Conservation (phyloP, 2,329 filamentous ascomycete genomes). For the Cryphonectria japonica region DNA sequence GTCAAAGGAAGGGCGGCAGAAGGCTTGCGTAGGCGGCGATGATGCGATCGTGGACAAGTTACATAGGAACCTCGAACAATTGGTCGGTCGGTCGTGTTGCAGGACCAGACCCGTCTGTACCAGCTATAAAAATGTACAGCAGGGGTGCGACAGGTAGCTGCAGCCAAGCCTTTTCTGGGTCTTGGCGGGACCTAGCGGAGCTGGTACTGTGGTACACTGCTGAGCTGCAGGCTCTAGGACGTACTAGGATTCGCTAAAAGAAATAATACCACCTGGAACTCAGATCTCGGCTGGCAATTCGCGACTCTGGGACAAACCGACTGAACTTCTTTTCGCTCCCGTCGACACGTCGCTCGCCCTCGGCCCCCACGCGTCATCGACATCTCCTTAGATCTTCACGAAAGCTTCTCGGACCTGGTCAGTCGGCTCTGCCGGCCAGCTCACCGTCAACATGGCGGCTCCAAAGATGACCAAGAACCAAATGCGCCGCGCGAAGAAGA, state of each 20-base stretch:
- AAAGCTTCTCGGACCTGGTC: neutral
- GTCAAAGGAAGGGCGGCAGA: neutral
- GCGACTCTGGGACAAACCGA: neutral
- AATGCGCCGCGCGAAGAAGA: constrained; percentile 90
- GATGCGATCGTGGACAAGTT: constrained; percentile 23
- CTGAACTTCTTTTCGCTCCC: neutral
- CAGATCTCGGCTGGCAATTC: constrained; percentile 10
- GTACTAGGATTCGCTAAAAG: neutral
- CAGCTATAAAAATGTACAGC: constrained; percentile 11
- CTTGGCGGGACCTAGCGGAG: neutral
- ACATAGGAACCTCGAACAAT: constrained; percentile 4
- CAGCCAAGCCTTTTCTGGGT: constrained; percentile 6
- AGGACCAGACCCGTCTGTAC: neutral
- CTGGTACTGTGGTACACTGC: neutral
- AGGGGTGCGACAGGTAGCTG: constrained; percentile 11
- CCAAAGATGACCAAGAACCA: constrained; percentile 91
- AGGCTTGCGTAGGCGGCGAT: constrained; percentile 20
- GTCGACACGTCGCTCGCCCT: neutral
- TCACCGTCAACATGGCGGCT: constrained; percentile 56
- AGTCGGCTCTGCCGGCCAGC: constrained; percentile 11
- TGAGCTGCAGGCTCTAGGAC: neutral
- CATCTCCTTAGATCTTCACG: neutral
- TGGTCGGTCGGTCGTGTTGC: neutral
- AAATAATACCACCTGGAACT: neutral
- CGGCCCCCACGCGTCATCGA: neutral